Evolutionary conservation across 2,329 filamentous ascomycete genomes (phyloP).

Genomic region (Mycosphaerelloides madeirae): DNA sequence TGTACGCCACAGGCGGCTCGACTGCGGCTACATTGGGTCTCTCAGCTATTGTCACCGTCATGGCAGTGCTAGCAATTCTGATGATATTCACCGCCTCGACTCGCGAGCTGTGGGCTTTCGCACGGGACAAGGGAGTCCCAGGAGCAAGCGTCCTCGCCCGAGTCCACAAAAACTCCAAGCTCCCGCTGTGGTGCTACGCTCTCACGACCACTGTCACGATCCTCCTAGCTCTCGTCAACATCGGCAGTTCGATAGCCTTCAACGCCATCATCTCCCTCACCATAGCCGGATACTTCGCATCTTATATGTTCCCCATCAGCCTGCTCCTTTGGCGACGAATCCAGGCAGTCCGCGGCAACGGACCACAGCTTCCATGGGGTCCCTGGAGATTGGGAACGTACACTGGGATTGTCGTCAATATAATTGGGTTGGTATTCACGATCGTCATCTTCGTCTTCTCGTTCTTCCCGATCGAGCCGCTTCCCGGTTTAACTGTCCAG

Average conservation of each 20-base stretch:
- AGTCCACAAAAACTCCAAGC: neutral
- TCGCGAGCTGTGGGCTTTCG: slow-evolving; percentile 2
- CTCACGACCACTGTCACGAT: neutral
- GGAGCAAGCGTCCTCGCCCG: neutral
- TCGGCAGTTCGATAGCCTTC: slow-evolving; percentile 3
- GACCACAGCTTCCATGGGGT: neutral
- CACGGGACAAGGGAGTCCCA: neutral
- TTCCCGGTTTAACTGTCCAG: slow-evolving; percentile 1
- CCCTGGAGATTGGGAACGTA: slow-evolving; percentile 1
- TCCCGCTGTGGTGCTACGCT: neutral
- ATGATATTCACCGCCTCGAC: slow-evolving; percentile 1
- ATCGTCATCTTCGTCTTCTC: slow-evolving; percentile 7
- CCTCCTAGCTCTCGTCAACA: slow-evolving; percentile 5
- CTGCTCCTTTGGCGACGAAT: slow-evolving; percentile 2
- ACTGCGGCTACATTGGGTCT: neutral
- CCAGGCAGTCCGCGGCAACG: neutral
- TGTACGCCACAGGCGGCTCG: slow-evolving; percentile 2
- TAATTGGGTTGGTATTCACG: neutral
- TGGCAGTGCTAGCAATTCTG: neutral
- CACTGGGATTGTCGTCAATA: slow-evolving; percentile 3
- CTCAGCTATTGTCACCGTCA: neutral
- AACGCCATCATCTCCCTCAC: slow-evolving; percentile 6
- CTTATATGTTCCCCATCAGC: slow-evolving; percentile 1
- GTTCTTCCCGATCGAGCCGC: slow-evolving; percentile 2
- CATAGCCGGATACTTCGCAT: slow-evolving; percentile 1